These are phyloP conservation scores for Emericellopsis atlantica DNA, from an alignment of 2,329 filamentous ascomycete species.

Conservation along the genomic window DNA sequence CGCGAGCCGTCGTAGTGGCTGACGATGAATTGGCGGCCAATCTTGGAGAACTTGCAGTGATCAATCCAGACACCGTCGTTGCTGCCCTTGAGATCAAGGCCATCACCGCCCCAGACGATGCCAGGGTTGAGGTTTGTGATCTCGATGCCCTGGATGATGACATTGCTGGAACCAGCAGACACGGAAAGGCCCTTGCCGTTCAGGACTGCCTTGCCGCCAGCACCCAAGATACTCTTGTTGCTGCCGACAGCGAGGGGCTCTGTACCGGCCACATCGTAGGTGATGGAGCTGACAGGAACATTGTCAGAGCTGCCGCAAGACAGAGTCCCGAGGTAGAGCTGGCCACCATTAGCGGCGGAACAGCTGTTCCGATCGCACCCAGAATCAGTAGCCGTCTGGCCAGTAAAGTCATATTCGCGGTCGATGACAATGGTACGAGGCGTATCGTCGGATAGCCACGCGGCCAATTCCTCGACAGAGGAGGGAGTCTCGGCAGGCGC, in stretches of 20 bases:
- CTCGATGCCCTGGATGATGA: constrained; percentile 49
- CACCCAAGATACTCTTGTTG: constrained; percentile 42
- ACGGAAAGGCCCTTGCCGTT: constrained; percentile 44
- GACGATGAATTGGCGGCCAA: constrained; percentile 19
- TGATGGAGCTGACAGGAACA: constrained; percentile 8
- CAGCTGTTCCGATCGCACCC: constrained; percentile 16
- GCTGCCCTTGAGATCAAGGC: constrained; percentile 33
- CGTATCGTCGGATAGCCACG: constrained; percentile 40
- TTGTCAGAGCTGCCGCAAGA: constrained; percentile 13
- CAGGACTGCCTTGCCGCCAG: constrained; percentile 38
- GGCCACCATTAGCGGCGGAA: constrained; percentile 12
- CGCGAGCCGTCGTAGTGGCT: constrained; percentile 36
- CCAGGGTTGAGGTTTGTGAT: constrained; percentile 43
- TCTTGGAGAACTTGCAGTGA: constrained; percentile 31
- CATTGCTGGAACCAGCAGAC: constrained; percentile 31
- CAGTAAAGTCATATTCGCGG: constrained; percentile 42
- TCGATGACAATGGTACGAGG: constrained; percentile 45
- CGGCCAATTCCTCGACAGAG: constrained; percentile 41
- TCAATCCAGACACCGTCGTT: constrained; percentile 35
- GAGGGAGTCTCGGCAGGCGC: constrained; percentile 39
- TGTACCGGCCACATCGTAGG: constrained; percentile 9
- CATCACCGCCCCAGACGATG: constrained; percentile 48
- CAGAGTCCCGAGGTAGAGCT: constrained; percentile 13
- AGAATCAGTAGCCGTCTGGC: constrained; percentile 15
- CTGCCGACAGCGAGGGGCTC: constrained; percentile 34